Conservation (phyloP, 805 yeast species). For the Cyberlindnera nakhonratchasimensis region DNA sequence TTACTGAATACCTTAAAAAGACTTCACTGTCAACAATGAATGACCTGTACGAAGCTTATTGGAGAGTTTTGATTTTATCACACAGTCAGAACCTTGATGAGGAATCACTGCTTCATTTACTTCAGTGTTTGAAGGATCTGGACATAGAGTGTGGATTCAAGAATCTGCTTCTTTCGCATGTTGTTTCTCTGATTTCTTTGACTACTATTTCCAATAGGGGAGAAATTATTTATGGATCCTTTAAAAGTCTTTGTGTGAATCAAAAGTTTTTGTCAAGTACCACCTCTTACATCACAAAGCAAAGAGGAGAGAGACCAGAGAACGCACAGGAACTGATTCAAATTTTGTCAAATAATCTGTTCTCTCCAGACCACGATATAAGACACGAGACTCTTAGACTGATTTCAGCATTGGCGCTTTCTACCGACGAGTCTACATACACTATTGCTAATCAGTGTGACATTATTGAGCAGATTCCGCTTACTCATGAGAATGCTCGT, state of each 20-base stretch:
- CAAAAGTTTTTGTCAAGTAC: constrained; percentile 22
- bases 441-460: constrained; percentile 46
- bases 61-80: constrained; percentile 48
- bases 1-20: constrained; percentile 12
- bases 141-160: constrained; percentile 15
- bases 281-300: constrained; percentile 9
- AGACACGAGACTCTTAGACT: constrained; percentile 53
- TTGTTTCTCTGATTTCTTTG: constrained; percentile 16
- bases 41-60: constrained; percentile 40
- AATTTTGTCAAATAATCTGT: constrained; percentile 36
- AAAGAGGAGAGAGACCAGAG: constrained; percentile 2
- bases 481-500: constrained; percentile 65
- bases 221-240: constrained; percentile 12
- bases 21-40: constrained; percentile 6
- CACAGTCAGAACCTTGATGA: constrained; percentile 32
- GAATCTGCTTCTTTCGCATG: constrained; percentile 15
- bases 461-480: constrained; percentile 69
- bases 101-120: constrained; percentile 5
- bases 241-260: constrained; percentile 22
- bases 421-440: constrained; percentile 32
- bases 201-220: not conserved
- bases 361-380: constrained; percentile 46
- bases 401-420: constrained; percentile 32
- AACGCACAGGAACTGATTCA: constrained; percentile 19
- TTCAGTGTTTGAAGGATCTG: constrained; percentile 1